Conservation (phyloP, 768 basidiomycete genomes). For the Mycena rosella region DNA sequence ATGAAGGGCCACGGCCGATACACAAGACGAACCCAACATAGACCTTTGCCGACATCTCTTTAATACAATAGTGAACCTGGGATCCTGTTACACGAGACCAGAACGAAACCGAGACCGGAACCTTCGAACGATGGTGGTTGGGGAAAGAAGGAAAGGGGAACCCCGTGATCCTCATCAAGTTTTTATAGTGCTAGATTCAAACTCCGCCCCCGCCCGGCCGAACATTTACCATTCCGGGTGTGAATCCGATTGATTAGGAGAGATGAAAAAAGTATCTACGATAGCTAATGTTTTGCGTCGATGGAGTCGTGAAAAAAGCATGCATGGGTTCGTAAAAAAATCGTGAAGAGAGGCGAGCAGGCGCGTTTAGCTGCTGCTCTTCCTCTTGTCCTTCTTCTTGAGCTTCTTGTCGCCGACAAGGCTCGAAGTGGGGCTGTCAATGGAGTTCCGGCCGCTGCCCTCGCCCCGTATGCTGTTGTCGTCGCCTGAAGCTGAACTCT, state of each 20-base stretch:
- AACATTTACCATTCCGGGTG: background rate
- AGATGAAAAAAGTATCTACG: constrained; percentile 7
- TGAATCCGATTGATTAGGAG: background rate
- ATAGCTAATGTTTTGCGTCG: constrained; percentile 25
- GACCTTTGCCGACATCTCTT: constrained; percentile 82
- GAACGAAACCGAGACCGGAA: constrained; percentile 70
- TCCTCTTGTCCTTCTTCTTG: constrained; percentile 71
- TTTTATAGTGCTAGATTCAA: constrained; percentile 62
- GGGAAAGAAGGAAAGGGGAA: constrained; percentile 54
- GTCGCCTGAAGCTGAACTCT: constrained; percentile 62
- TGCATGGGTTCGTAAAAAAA: constrained; percentile 45
- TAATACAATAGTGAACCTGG: constrained; percentile 67
- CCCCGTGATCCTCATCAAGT: constrained; percentile 43
- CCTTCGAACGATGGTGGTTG: constrained; percentile 64
- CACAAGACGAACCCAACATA: constrained; percentile 93
- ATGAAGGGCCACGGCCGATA: constrained; percentile 61
- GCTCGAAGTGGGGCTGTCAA: constrained; percentile 70
- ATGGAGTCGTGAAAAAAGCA: constrained; percentile 33
- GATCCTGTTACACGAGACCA: constrained; percentile 64
- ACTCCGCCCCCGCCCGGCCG: constrained; percentile 55
- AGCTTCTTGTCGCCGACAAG: constrained; percentile 62
- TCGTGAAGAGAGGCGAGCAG: constrained; percentile 33
- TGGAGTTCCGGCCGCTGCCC: constrained; percentile 54
- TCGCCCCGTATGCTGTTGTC: constrained; percentile 56
- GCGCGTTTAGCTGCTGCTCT: constrained; percentile 46